Evolutionary conservation across 1,284 basidiomycete species (phyloP), one percentile per base, ranked within the genome.

Genomic region (Vanrija humicola): DNA sequence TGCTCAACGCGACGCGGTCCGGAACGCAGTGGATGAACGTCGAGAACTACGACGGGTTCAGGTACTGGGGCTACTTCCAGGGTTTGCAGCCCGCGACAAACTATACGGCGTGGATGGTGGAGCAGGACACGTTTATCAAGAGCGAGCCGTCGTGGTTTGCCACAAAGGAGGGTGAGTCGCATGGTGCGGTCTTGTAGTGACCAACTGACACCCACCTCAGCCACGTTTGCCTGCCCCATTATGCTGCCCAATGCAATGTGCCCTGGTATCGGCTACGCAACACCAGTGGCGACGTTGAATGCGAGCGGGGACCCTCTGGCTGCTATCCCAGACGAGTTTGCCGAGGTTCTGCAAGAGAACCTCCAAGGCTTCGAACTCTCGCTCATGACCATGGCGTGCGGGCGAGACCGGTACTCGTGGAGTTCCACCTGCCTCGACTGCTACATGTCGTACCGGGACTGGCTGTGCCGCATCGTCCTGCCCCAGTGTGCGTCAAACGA

Each of bases 351-450:
- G 43, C 70, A 84, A 21, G 76, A 79, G 6, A 84, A 83, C 57
- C 75, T 91, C 58, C 74, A 84, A 29, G 88, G 89, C 66, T 90
- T 92, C 74, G 86, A 88, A 1, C 80, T 81, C 1, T 82, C 83
- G 15, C 82, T 93, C 18, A 79, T 81, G 15, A 85, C 86, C 3
- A 34, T 48, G 25, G 83, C 88, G 1, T 92, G 90, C 66, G 90
- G 89, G 4, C 81, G 89, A 23, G 89, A 91, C 70, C 69, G 81
- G 46, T 93, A 90, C 76, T 90, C 88, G 9, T 87, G 86, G 1
- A 76, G 90, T 6, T 83, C 88, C 19, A 81, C 82, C 1, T 93
- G 90, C 66, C 79, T 82, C 12, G 86, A 89, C 72, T 92, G 90
- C 67, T 84, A 87, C 61, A 66, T 76, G 25, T 83, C 83, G 16